Evolutionary conservation across 495 filamentous ascomycete species (phyloP).

Genomic region (Viridothelium virens): DNA sequence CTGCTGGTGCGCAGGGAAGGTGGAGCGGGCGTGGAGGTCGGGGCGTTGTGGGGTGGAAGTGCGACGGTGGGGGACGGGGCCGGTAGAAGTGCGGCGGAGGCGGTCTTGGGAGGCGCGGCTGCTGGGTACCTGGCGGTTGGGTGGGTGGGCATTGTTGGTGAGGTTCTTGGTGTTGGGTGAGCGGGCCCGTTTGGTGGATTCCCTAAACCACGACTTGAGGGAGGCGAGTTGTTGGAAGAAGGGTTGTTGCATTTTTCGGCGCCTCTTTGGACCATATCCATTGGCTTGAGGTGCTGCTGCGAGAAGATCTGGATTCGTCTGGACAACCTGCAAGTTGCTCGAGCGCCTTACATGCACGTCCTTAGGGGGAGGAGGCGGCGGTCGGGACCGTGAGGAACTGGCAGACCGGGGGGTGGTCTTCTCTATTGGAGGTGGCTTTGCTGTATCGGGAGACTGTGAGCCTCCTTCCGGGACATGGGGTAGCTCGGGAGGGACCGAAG

Average conservation of each 20-base stretch:
- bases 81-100: slow-evolving; percentile 21
- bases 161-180: slow-evolving; percentile 49
- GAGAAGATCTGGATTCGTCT: slow-evolving; percentile 55
- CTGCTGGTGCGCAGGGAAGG: slow-evolving; percentile 32
- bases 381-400: slow-evolving; percentile 32
- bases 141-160: slow-evolving; percentile 32
- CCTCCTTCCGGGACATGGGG: slow-evolving; percentile 60
- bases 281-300: slow-evolving; percentile 37
- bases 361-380: slow-evolving; percentile 79
- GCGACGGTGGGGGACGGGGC: slow-evolving; percentile 20
- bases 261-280: slow-evolving; percentile 45
- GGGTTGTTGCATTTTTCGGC: slow-evolving; percentile 57
- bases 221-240: slow-evolving; percentile 72
- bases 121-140: background rate
- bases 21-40: slow-evolving; percentile 27
- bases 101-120: slow-evolving; percentile 10
- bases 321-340: slow-evolving; percentile 7
- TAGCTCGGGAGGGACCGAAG: slow-evolving; percentile 53
- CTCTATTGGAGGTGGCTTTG: slow-evolving; percentile 1
- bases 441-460: slow-evolving; percentile 33
- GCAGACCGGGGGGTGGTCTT: slow-evolving; percentile 13
- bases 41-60: slow-evolving; percentile 24
- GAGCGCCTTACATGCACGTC: slow-evolving; percentile 40
- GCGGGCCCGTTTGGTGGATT: slow-evolving; percentile 64
- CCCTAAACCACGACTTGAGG: slow-evolving; percentile 82